Conservation (phyloP, 805 yeast species). For the Pichia occidentalis region DNA sequence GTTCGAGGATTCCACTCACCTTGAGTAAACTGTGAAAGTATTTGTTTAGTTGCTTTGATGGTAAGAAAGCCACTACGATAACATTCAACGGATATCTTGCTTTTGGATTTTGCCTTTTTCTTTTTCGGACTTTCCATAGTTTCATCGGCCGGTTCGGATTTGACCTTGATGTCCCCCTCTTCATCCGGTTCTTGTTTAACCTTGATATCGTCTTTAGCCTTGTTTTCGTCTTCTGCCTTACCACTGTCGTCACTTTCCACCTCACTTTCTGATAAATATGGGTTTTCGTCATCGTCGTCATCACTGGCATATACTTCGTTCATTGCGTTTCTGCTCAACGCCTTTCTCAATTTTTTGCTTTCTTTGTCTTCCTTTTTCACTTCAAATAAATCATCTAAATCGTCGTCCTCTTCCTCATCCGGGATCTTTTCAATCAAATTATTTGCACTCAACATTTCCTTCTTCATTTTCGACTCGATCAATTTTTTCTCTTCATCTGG, state of each 20-base stretch:
- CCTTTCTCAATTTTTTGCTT: constrained; percentile 79
- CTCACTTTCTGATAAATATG: constrained; percentile 70
- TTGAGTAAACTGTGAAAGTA: constrained; percentile 59
- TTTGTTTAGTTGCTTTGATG: constrained; percentile 55
- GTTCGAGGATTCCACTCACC: constrained; percentile 80
- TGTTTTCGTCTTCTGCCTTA: constrained; percentile 26
- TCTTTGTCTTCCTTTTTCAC: constrained; percentile 76
- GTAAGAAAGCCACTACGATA: constrained; percentile 46
- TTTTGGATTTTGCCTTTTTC: constrained; percentile 9
- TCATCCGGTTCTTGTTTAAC: constrained; percentile 34
- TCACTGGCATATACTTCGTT: constrained; percentile 85
- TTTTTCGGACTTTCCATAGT: constrained; percentile 4
- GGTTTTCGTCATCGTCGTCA: constrained; percentile 66
- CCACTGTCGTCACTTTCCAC: constrained; percentile 47
- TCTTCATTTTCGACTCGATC: constrained; percentile 76
- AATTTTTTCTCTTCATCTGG: constrained; percentile 91
- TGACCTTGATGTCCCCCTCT: constrained; percentile 25
- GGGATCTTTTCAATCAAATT: constrained; percentile 59
- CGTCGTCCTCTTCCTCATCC: constrained; percentile 54
- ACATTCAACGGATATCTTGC: constrained; percentile 37
- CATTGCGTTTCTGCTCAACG: constrained; percentile 78
- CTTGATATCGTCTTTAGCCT: constrained; percentile 18
- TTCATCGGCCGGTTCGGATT: constrained; percentile 16
- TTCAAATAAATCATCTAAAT: constrained; percentile 65
- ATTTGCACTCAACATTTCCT: constrained; percentile 77